Evolutionary conservation across 192 early-diverging fungal genomes (phyloP).

Genomic region (Umbelopsis ramanniana): DNA sequence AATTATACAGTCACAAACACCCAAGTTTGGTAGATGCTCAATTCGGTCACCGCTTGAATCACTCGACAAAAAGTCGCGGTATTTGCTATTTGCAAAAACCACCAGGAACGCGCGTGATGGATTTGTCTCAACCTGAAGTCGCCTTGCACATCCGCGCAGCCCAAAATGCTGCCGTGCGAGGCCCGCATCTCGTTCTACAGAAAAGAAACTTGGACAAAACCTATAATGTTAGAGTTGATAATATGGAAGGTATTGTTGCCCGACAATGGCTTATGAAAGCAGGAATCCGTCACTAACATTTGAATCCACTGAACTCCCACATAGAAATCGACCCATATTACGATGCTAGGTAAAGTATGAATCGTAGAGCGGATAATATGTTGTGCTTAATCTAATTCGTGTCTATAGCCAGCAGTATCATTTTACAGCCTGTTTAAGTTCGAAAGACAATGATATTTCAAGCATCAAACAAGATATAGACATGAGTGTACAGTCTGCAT

Average conservation of each 20-base stretch:
- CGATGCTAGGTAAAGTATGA: background rate
- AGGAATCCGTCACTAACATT: background rate
- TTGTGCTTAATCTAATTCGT: background rate
- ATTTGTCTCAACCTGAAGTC: slow-evolving; percentile 10
- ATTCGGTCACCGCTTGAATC: slow-evolving; percentile 1
- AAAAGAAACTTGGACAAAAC: background rate
- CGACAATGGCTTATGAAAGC: background rate
- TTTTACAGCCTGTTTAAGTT: slow-evolving; percentile 1
- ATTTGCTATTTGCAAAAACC: background rate
- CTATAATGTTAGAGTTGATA: background rate
- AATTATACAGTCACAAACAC: slow-evolving; percentile 16
- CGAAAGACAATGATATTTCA: slow-evolving; percentile 7
- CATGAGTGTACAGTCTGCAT: slow-evolving; percentile 2
- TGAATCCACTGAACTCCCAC: background rate
- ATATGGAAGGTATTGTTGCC: background rate
- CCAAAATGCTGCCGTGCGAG: background rate
- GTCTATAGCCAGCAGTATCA: slow-evolving; percentile 1
- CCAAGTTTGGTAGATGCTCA: background rate
- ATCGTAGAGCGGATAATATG: background rate
- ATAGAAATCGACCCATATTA: slow-evolving; percentile 11
- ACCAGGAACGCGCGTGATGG: slow-evolving; percentile 22
- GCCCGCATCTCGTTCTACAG: background rate
- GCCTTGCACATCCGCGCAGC: slow-evolving; percentile 1
- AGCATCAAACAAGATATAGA: slow-evolving; percentile 5
- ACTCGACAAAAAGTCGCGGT: background rate